Evolutionary conservation across 768 basidiomycete species (phyloP).

Genomic region (Boletus pseudo-olivaceus): DNA sequence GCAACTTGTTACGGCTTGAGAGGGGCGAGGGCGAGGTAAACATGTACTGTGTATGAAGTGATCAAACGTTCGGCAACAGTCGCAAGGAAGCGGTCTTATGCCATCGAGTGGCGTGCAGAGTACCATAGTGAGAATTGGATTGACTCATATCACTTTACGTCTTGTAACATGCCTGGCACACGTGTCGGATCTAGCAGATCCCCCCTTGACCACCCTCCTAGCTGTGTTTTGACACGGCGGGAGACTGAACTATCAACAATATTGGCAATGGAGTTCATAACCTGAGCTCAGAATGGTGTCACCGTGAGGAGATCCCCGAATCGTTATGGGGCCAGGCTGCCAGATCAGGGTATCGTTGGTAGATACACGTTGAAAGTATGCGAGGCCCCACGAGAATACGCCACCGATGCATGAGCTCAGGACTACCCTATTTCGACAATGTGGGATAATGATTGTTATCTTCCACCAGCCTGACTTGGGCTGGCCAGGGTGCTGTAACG

Average conservation of each 20-base stretch:
- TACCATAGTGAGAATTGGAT: background rate
- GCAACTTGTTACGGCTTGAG: constrained; percentile 15
- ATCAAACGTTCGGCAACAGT: background rate
- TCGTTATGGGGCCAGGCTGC: background rate
- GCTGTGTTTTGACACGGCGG: background rate
- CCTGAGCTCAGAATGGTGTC: background rate
- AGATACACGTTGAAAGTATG: background rate
- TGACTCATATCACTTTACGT: background rate
- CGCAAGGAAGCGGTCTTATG: background rate
- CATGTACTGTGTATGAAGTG: background rate
- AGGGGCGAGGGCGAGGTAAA: background rate
- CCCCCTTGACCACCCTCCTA: background rate
- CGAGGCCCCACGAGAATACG: background rate
- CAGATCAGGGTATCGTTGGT: background rate
- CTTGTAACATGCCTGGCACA: constrained; percentile 8
- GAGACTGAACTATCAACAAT: background rate
- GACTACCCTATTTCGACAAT: background rate
- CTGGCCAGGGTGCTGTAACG: background rate
- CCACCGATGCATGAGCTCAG: background rate
- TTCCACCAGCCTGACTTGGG: background rate
- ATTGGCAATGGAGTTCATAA: background rate
- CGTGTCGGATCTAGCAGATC: constrained; percentile 1
- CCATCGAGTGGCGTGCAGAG: background rate
- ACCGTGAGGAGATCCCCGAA: background rate
- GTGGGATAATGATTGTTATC: background rate